Evolutionary conservation across 306 rosid species (phyloP).

Genomic region (Cucumis hystrix): DNA sequence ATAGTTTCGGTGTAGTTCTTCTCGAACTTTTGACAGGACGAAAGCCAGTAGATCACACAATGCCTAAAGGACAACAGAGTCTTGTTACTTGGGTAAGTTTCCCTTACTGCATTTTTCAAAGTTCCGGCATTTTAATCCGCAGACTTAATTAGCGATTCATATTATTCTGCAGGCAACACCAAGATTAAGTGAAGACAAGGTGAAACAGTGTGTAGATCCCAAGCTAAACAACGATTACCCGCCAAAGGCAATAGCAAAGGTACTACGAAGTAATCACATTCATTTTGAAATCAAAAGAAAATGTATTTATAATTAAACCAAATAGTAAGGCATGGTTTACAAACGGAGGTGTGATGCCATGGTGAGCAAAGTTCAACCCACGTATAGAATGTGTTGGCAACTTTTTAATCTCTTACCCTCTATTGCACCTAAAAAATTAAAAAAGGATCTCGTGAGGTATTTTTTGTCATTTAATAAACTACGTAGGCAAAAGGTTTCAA

Average conservation of each 20-base stretch:
- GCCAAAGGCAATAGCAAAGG: slow-evolving; percentile 97
- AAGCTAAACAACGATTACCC: slow-evolving; percentile 87
- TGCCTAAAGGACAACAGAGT: slow-evolving; percentile 99
- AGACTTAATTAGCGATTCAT: neutral
- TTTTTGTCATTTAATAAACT: neutral
- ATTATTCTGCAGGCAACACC: slow-evolving; percentile 71
- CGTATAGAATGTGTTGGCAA: too few species aligned
- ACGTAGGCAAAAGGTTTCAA: neutral
- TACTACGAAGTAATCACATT: slow-evolving; percentile 2
- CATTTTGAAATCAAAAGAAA: neutral
- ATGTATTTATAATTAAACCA: neutral
- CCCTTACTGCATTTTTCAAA: neutral
- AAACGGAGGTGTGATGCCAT: neutral
- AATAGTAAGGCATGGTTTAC: neutral
- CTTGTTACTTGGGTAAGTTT: slow-evolving; percentile 91
- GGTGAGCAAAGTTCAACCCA: too few species aligned
- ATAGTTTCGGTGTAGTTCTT: slow-evolving; percentile 97
- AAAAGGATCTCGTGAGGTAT: too few species aligned
- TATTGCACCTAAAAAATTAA: too few species aligned
- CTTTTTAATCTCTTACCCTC: too few species aligned
- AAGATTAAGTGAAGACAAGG: slow-evolving; percentile 96
- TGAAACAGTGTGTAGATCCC: slow-evolving; percentile 95
- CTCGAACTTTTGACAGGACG: slow-evolving; percentile 90
- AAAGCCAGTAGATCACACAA: slow-evolving; percentile 96
- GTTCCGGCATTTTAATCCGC: neutral